These are phyloP conservation scores for Platanus orientalis DNA, from an alignment of 164 flowering plant genomes.

Conservation along the genomic window DNA sequence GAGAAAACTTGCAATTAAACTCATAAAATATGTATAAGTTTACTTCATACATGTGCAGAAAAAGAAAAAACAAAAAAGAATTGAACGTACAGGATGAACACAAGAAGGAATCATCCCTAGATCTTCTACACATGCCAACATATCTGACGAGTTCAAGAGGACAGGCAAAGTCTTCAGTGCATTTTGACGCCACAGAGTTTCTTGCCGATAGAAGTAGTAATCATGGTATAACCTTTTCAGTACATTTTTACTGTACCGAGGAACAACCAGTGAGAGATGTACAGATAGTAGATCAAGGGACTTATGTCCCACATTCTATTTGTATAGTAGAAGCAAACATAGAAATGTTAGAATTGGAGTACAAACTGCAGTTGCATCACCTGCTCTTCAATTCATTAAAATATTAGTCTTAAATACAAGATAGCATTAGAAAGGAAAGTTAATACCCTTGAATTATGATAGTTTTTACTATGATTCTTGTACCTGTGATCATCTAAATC, in stretches of 20 bases:
- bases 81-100: conserved; percentile 84
- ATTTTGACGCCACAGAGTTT: conserved; percentile 82
- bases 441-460: neutral
- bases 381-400: neutral
- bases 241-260: conserved; percentile 71
- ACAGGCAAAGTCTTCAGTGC: conserved; percentile 92
- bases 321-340: neutral
- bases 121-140: conserved; percentile 99
- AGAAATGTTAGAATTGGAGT: neutral
- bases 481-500: conserved; percentile 92
- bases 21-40: conserved; percentile 5
- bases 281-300: neutral
- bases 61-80: neutral
- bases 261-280: conserved; percentile 11
- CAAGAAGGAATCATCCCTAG: conserved; percentile 94
- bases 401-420: neutral
- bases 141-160: conserved; percentile 90
- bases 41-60: neutral
- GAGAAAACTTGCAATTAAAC: conserved; percentile 12
- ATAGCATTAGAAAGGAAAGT: neutral
- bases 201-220: conserved; percentile 95
- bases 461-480: neutral
- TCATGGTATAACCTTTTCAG: conserved; percentile 80
- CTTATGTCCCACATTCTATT: neutral
- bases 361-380: neutral